These are phyloP conservation scores for Trametes cingulata DNA, from an alignment of 768 basidiomycete genomes.

Conservation along the genomic window DNA sequence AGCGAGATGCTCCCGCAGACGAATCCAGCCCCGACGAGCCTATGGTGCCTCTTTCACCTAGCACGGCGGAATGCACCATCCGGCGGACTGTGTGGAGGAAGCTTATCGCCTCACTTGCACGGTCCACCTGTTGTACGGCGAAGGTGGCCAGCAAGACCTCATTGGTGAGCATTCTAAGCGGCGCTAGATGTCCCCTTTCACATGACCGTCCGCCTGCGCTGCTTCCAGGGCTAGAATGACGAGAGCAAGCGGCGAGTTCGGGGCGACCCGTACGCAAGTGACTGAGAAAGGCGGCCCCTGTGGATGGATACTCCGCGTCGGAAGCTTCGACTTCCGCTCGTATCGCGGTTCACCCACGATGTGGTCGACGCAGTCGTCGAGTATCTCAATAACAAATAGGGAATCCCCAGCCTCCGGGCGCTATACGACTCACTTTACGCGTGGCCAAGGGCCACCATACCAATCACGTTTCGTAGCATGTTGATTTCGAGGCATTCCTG, in stretches of 20 bases:
- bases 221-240: conserved; percentile 6
- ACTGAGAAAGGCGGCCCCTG: not conserved
- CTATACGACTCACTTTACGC: not conserved
- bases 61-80: not conserved
- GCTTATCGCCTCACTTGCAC: not conserved
- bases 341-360: not conserved
- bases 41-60: not conserved
- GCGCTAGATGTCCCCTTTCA: not conserved
- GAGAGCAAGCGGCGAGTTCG: not conserved
- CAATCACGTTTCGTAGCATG: not conserved
- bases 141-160: not conserved
- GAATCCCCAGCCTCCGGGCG: not conserved
- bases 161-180: not conserved
- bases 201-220: not conserved
- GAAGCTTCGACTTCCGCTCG: not conserved
- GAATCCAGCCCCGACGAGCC: not conserved
- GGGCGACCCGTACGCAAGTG: not conserved
- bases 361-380: not conserved
- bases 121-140: not conserved
- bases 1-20: not conserved
- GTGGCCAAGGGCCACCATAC: too few relatives aligned
- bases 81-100: not conserved
- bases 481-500: not conserved
- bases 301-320: not conserved
- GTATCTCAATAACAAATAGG: not conserved